Conservation (phyloP, 139 green algal genomes). For the Ettlia oleoabundans region DNA sequence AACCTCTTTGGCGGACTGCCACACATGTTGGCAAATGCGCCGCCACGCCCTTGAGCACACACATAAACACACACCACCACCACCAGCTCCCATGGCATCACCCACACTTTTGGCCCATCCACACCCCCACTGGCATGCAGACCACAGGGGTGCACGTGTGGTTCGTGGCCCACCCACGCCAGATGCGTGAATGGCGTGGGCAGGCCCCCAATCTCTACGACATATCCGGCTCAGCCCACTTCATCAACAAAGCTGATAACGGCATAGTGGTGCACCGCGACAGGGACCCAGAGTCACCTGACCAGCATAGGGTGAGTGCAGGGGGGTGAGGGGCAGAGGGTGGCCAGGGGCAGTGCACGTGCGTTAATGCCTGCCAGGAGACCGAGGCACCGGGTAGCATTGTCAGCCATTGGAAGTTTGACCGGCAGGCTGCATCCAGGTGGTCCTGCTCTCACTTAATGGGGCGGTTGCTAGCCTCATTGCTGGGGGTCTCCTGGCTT, state of each 20-base stretch:
- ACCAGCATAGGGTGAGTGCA: slow-evolving; percentile 15
- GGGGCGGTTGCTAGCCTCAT: too few species aligned
- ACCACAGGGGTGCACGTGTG: slow-evolving; percentile 90
- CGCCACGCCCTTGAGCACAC: too few species aligned
- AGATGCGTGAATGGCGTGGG: slow-evolving; percentile 84
- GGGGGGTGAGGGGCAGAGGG: not conserved
- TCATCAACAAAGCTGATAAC: slow-evolving; percentile 98
- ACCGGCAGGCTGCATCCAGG: too few species aligned
- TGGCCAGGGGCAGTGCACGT: not conserved
- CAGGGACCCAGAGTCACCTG: slow-evolving; percentile 53
- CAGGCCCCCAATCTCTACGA: slow-evolving; percentile 89
- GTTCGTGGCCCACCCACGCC: slow-evolving; percentile 95
- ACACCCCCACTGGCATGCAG: not conserved
- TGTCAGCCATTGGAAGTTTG: too few species aligned
- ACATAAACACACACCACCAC: too few species aligned
- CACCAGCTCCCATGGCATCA: not conserved
- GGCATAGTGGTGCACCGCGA: slow-evolving; percentile 95
- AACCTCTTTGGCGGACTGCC: too few species aligned
- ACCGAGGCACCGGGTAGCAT: too few species aligned
- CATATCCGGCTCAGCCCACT: slow-evolving; percentile 94
- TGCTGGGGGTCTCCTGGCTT: too few species aligned
- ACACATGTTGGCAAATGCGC: too few species aligned
- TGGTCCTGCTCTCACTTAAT: too few species aligned
- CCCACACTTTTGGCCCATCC: not conserved
- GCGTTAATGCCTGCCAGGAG: not conserved